Evolutionary conservation across 805 yeast genomes (phyloP).

Genomic region (Schwanniomyces pseudopolymorphus): DNA sequence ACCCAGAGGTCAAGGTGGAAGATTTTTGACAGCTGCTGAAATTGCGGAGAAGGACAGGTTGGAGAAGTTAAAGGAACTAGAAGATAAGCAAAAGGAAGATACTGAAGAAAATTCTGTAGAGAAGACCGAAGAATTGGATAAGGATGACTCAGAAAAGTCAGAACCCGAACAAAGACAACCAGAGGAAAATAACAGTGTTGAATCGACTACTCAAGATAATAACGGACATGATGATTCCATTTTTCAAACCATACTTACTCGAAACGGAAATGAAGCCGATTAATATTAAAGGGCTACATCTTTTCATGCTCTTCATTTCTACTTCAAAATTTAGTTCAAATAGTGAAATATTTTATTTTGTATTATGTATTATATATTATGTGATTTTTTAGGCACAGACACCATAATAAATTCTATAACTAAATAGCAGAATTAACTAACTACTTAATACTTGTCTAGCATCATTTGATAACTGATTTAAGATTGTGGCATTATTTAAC

Average conservation of each 20-base stretch:
- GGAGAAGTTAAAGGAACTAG: conserved; percentile 37
- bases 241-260: conserved; percentile 16
- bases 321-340: not conserved
- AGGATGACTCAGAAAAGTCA: not conserved
- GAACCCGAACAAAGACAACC: not conserved
- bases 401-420: not conserved
- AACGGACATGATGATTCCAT: conserved; percentile 14
- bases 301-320: not conserved
- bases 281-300: not conserved
- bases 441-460: conserved; percentile 12
- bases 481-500: conserved; percentile 22
- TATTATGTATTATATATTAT: conserved; percentile 1
- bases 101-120: conserved; percentile 1
- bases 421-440: not conserved
- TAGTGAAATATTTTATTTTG: not conserved
- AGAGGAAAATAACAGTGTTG: not conserved
- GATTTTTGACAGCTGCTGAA: conserved; percentile 89
- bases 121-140: not conserved
- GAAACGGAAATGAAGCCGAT: conserved; percentile 2
- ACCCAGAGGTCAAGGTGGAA: conserved; percentile 98
- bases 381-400: not conserved
- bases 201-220: not conserved
- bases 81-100: conserved; percentile 17
- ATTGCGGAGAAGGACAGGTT: conserved; percentile 45
- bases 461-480: conserved; percentile 25